Base-by-base conservation (phyloP, 768 basidiomycete species). In the Megacollybia marginata region DNA sequence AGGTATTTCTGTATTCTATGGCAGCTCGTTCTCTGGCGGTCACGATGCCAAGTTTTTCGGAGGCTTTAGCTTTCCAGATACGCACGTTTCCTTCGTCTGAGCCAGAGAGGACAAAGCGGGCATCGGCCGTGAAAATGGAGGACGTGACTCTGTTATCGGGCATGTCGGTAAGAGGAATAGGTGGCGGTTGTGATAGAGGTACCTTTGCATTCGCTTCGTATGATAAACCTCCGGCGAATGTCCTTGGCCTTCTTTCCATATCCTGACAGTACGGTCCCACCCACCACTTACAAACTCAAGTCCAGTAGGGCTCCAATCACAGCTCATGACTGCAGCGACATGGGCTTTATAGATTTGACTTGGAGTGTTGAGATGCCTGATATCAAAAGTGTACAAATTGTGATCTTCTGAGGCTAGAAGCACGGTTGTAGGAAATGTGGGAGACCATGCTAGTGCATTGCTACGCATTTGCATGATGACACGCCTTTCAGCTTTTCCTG, bases 151-250 rank as follows among this genome's bases (percentile, higher is more conserved):
- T 92, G 52, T 13, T 34, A 9, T 52, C 19, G 20, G 44, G 20
- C 13, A 33, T 48, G 4, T 48, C 54, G 32, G 46, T 19, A 28
- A 34, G 19, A 20, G 28, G 33, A 33, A 13, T 13, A 4, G 35
- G 31, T 15, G 13, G 18, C 28, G 20, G n/a, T 44, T 9, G 23
- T 28, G 23, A 28, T 28, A 1, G 16, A 52, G 71, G 35, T 46
- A 91, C 90, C 93, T 80, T 66, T 98, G 96, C 96, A 99, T 99
- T 42, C 96, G 88, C 69, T 98, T 98, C 13, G 93, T 95, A 65
- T 98, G 95, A 62, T 98, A 99, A 7, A 93, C 85, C 63, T 98
- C 95, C 13, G 88, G 80, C 7, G 76, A 75, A 31, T 80, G 80
- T 0, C 94, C 93, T 38, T 75, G 79, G 23, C 87, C 90, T 57